Base-by-base conservation (phyloP, 495 filamentous ascomycete genomes). In the Cercophora samala region DNA sequence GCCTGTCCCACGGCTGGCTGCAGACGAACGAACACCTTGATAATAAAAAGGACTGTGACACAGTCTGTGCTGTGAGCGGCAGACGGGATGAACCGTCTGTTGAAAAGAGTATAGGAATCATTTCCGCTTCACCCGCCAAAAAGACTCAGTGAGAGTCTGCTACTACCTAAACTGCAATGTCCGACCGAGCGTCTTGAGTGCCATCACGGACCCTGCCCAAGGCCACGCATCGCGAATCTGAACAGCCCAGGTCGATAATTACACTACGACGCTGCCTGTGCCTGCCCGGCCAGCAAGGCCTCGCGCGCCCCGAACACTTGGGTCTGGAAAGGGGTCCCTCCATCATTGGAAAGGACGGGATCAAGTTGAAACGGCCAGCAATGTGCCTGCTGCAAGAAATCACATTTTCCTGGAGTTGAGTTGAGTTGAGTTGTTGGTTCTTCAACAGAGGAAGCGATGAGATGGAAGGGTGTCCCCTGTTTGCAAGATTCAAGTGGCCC, bases 191-290 rank as follows among this genome's bases (percentile, higher is more conserved):
- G 53, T 56, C 53, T 23, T 24, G 58, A 21, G 25, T 60, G 21
- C 25, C 58, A 60, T 60, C 25, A 60, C 17, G 58, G 24, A 5
- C 58, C 58, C 21, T 60, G 22, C 24, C 25, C 17, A 24, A 29
- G 29, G 58, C 58, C 58, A 60, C 29, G 58, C 1, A 8, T 60
- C 58, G 58, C 58, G 58, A 29, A 60, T 24, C 58, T 60, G 19
- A 60, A 60, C n/a, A 56, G 18, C 37, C 37, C 37, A 56, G 54
- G 2, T n/a, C 8, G 23, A 18, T 60, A 29, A 60, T 22, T 29
- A 22, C 58, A 62, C 18, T 62, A 22, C 60, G 18, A 62, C 60
- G 25, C 32, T 37, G 60, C n/a, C n/a, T n/a, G n/a, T n/a, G n/a
- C n/a, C n/a, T n/a, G n/a, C n/a, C n/a, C n/a, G n/a, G 29, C 58